Conservation (phyloP, 1,139 yeast genomes). For the Diutina pseudorugosa region DNA sequence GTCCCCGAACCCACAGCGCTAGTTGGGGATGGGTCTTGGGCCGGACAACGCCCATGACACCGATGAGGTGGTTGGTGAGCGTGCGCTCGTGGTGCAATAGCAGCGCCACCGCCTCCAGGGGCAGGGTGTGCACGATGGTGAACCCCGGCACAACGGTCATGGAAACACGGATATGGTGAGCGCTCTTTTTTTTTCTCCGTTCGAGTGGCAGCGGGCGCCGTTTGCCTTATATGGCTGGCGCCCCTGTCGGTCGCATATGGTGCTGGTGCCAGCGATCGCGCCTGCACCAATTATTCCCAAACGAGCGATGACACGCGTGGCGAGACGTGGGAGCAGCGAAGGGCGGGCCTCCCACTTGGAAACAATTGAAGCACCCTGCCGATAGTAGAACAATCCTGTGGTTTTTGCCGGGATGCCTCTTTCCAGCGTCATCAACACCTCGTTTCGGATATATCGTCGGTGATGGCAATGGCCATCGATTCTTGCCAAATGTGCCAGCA, state of each 20-base stretch:
- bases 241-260: background rate
- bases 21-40: background rate
- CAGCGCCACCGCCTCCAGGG: background rate
- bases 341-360: no score
- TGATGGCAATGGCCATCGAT: no score
- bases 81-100: background rate
- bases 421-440: no score
- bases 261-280: background rate
- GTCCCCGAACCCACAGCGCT: background rate
- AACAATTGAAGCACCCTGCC: no score
- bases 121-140: background rate
- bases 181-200: background rate
- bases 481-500: no score
- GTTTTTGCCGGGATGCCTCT: no score
- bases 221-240: background rate
- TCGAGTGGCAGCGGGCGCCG: background rate
- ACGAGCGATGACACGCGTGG: background rate
- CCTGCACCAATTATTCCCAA: background rate
- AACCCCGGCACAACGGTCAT: conserved; percentile 4
- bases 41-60: background rate
- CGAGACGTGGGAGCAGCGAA: no score
- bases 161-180: background rate
- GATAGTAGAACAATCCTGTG: no score
- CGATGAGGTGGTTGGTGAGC: background rate
- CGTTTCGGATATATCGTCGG: no score